Percentiles rank a stretch among this genome's conserved stretches.
These are phyloP conservation scores for Cnidoscolus chayamansa DNA, from an alignment of 441 rosid species.

Conservation along the genomic window DNA sequence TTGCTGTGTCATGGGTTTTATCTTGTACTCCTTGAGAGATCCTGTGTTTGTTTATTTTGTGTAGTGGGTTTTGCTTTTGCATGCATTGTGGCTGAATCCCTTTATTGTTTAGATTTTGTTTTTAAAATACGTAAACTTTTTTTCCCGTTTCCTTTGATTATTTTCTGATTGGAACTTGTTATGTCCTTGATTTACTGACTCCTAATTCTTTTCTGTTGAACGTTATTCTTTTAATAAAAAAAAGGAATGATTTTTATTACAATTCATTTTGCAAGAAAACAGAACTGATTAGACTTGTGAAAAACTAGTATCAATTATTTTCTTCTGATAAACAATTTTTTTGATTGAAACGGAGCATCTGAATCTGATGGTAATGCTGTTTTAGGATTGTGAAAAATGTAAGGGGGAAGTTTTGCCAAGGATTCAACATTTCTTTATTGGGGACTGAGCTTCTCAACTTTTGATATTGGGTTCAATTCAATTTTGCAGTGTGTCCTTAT, in stretches of 20 bases:
- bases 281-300: neutral
- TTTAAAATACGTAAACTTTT: neutral
- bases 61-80: conserved; percentile 18
- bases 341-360: neutral
- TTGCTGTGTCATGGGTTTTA: neutral
- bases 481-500: neutral
- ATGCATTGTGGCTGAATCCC: conserved; percentile 18
- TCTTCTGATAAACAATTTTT: neutral
- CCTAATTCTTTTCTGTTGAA: neutral
- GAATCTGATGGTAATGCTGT: neutral
- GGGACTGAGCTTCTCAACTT: neutral
- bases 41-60: neutral
- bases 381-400: neutral
- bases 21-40: neutral
- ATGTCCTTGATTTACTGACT: too few species aligned
- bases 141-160: neutral
- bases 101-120: neutral
- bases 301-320: too few species aligned
- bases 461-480: neutral
- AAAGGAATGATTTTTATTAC: neutral
- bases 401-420: neutral
- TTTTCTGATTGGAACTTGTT: neutral
- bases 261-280: neutral
- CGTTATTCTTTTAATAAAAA: neutral
- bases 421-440: neutral